phyloP scores from a whole-genome alignment of 208 protist genomes.

The Acanthamoeba triangularis region DNA sequence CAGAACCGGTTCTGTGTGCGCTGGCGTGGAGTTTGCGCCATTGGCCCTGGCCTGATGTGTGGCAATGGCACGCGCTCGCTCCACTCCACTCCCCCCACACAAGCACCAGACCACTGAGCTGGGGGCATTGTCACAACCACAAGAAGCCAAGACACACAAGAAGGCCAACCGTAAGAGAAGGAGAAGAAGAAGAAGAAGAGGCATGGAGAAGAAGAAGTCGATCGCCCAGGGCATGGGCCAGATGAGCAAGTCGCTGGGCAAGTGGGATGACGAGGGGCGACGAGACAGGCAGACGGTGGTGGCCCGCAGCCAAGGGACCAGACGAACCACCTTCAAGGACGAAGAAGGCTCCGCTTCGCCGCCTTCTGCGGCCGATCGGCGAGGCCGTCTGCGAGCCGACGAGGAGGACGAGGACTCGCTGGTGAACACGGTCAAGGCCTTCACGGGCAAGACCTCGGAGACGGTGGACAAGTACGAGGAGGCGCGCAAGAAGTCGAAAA shows the following conservation, averaged over 20 bases:
- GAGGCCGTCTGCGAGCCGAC: background rate
- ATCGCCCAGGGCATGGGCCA: background rate
- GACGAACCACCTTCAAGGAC: background rate
- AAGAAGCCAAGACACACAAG: background rate
- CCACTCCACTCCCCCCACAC: too few species aligned
- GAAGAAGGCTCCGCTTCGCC: background rate
- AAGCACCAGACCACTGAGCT: too few species aligned
- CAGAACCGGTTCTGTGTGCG: background rate
- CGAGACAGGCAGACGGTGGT: background rate
- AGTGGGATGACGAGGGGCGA: background rate
- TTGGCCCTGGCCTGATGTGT: background rate
- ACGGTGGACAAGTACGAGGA: conserved; percentile 50
- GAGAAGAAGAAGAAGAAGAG: background rate
- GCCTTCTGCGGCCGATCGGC: background rate
- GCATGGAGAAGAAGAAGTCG: conserved; percentile 8
- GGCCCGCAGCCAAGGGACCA: background rate
- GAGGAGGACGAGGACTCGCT: background rate
- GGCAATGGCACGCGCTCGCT: background rate
- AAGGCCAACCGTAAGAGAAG: background rate
- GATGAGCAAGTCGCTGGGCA: background rate
- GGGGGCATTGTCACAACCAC: too few species aligned
- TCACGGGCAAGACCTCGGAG: background rate
- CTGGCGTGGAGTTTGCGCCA: background rate
- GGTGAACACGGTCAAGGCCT: background rate
- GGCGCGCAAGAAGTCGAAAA: conserved; percentile 4